Base-by-base conservation (phyloP, 305 asterid genomes). In the Solanum hybrid region DNA sequence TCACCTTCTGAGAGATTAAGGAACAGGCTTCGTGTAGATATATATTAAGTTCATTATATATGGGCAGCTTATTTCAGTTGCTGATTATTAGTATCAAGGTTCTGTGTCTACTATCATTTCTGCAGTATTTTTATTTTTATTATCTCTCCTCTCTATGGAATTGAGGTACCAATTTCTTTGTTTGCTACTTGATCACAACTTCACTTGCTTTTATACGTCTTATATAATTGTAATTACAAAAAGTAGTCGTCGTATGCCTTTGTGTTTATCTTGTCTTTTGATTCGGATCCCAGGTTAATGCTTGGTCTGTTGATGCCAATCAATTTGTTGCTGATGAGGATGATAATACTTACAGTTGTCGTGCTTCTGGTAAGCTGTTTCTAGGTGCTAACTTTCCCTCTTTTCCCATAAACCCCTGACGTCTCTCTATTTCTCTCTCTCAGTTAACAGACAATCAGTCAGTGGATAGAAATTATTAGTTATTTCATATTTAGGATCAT, bases 321-420 rank as follows among this genome's bases (percentile, higher is more conserved):
- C 98, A 95, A 89, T 97, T 93, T 90, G 96, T 96, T 90, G 98
- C 99, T 87, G 99, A 97, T 90, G 99, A 97, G 95, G 99, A 96
- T 90, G 98, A 96, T 73, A 97, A 95, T 90, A 94, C 97, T 76
- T 97, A 94, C 90, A 95, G 97, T 91, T 96, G 99, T 90, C 99
- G 99, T 87, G 94, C 94, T 90, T 96, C 99, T 92, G 99, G 99
- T 96, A 90, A 93, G 95, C 89, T 42, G 88, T 91, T 89, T 90
- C 56, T 79, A 89, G 91, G 42, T 88, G 81, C 60, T 17, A 82
- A 16, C 72, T 46, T 27, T 17, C 72, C 72, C 56, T 79, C 87
- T 35, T 17, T 42, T 80, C 20, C 31, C 87, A 81, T 46, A 17
- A 29, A 82, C 17, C 72, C 85, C 34, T 82, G 72, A 14, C 17